Percentiles rank a stretch among this genome's conserved stretches.
phyloP scores from a whole-genome alignment of 1,284 basidiomycete genomes.

The Microstroma glucosiphilum region DNA sequence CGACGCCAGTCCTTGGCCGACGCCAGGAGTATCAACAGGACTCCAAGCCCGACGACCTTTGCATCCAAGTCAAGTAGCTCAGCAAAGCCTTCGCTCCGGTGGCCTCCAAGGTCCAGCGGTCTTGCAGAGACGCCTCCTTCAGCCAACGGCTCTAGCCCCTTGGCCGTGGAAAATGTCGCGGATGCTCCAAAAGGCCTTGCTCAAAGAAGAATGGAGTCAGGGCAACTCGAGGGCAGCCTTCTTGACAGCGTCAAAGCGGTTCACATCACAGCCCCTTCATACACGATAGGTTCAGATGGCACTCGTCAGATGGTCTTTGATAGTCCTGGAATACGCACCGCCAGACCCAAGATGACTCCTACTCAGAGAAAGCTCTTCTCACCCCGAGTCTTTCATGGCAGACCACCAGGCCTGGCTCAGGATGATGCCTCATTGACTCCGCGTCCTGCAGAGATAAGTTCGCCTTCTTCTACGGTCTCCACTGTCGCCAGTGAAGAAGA shows the following conservation, averaged over 20 bases:
- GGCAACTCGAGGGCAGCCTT: neutral
- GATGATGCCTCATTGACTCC: neutral
- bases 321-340: neutral
- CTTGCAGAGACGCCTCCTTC: neutral
- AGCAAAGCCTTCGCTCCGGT: neutral
- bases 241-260: too few species aligned
- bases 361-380: neutral
- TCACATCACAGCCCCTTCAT: neutral
- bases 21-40: too few species aligned
- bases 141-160: neutral
- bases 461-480: conserved; percentile 2
- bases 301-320: neutral
- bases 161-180: neutral
- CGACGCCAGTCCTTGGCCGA: too few species aligned
- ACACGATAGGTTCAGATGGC: neutral
- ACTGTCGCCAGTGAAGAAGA: conserved; percentile 7
- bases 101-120: neutral
- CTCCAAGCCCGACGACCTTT: too few species aligned
- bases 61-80: neutral
- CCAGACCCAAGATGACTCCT: neutral
- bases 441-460: neutral
- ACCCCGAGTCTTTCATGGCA: neutral
- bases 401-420: neutral
- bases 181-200: neutral
- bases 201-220: neutral